Base-by-base conservation (phyloP, 176 grass and related monocot genomes). In the Carex kokanica region DNA sequence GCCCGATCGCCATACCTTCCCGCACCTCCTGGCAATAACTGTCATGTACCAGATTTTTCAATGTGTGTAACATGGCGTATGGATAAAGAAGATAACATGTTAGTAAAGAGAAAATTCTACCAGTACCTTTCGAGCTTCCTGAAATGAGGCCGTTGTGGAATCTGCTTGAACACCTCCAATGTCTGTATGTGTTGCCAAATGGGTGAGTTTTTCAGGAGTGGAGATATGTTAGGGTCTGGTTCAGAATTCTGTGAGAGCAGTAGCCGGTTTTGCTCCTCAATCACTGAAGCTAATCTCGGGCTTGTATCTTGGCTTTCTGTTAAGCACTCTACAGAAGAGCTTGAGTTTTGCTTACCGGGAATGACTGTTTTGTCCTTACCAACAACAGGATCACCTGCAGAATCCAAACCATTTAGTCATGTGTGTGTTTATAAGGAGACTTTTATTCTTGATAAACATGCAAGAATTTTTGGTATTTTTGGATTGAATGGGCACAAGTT, bases 1-100 rank as follows among this genome's bases (percentile, higher is more conserved):
- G 85, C 38, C 88, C 93, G 34, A 91, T 25, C n/a, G 90, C 90
- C 81, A 81, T 92, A 65, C 93, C 93, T 82, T 88, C 85, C 2
- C 61, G 88, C 24, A 55, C 49, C 24, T 77, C 73, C 73, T 53
- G 49, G 24, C 24, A 55, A 14, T 32, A 77, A 77, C 73, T 77
- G 47, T 29, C 49, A 75, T 27, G 3, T 75, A 75, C 72, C 72
- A 75, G 41, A 4, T 72, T 47, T 53, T 27, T 75, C 72, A 75
- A 53, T 54, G 24, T 2, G 32, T 24, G 11, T 54, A 55, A 77
- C 13, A 25, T 27, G 14, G 73, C 1, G 8, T 17, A 17, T 17
- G 12, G 4, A 53, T 55, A 54, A 29, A 31, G 73, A 55, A 74
- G 45, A 55, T 54, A 17, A 6, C 7, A 5, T 8, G 8, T 52